Conservation (phyloP, 2,329 filamentous ascomycete genomes). For the Cordyceps sp. region DNA sequence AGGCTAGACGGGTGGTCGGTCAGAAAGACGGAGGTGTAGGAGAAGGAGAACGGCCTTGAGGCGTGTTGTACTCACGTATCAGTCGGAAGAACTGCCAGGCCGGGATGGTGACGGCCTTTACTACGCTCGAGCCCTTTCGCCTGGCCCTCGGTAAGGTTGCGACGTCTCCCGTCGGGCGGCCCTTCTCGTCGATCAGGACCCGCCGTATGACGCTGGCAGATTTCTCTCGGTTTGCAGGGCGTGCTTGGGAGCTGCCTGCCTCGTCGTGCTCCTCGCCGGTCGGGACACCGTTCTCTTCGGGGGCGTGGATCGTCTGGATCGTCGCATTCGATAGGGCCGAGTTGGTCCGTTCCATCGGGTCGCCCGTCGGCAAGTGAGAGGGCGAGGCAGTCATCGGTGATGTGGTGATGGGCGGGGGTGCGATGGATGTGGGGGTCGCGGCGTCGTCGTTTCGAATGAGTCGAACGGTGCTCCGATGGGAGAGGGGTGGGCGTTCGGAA, state of each 20-base stretch:
- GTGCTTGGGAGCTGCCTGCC: constrained; percentile 1
- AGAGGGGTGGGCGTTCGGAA: constrained; percentile 9
- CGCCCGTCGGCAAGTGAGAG: constrained; percentile 3
- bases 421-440: constrained; percentile 15
- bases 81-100: constrained; percentile 96
- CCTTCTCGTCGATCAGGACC: constrained; percentile 34
- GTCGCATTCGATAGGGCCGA: background rate
- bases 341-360: background rate
- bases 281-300: background rate
- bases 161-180: constrained; percentile 22
- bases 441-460: constrained; percentile 16
- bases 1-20: constrained; percentile 35
- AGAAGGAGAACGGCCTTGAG: background rate
- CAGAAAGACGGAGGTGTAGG: background rate
- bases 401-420: constrained; percentile 15
- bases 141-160: constrained; percentile 25
- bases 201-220: constrained; percentile 47
- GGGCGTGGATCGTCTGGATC: background rate
- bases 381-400: constrained; percentile 14
- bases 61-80: constrained; percentile 68
- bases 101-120: constrained; percentile 82
- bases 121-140: constrained; percentile 30
- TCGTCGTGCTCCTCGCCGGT: background rate
- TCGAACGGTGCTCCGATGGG: constrained; percentile 16
- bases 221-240: constrained; percentile 21